These are phyloP conservation scores for Rutstroemia sp. DNA, from an alignment of 2,329 filamentous ascomycete genomes.

Conservation along the genomic window DNA sequence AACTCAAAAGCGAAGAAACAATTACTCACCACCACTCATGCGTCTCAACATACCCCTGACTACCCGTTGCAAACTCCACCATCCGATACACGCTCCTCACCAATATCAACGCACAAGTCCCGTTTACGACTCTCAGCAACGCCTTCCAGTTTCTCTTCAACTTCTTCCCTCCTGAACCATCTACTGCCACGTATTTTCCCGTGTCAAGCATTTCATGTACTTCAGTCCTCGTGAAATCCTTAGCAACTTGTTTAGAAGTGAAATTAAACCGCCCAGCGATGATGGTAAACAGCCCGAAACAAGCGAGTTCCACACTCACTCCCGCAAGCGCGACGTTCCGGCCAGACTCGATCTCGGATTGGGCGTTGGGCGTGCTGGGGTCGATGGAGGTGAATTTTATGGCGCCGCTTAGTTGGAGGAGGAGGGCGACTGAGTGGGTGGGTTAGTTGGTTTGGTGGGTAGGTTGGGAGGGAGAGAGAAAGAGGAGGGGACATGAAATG, in stretches of 20 bases:
- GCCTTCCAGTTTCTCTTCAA: constrained; percentile 28
- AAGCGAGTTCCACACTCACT: constrained; percentile 37
- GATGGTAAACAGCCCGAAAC: constrained; percentile 40
- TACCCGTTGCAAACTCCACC: constrained; percentile 21
- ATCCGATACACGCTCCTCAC: constrained; percentile 25
- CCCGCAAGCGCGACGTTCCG: constrained; percentile 34
- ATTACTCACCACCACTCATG: constrained; percentile 21
- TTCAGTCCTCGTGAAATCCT: constrained; percentile 15
- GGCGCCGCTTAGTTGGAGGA: constrained; percentile 21
- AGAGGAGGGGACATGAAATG: too few species aligned
- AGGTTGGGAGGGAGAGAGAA: background rate
- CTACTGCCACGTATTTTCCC: constrained; percentile 22
- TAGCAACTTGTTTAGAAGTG: constrained; percentile 33
- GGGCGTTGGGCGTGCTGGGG: constrained; percentile 27
- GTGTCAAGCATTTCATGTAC: background rate
- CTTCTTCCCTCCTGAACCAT: constrained; percentile 17
- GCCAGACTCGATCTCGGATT: constrained; percentile 29
- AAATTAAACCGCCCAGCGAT: constrained; percentile 41
- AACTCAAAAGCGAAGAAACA: background rate
- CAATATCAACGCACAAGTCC: constrained; percentile 28
- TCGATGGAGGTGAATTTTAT: constrained; percentile 35
- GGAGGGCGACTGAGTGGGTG: constrained; percentile 16
- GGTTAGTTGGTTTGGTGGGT: background rate
- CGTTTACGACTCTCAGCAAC: constrained; percentile 28
- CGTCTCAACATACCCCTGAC: constrained; percentile 14